A percentile compares a stretch with the other conserved stretches of the same genome.
phyloP scores from a whole-genome alignment of 2,329 filamentous ascomycete species.

The Colletotrichum spinosum region DNA sequence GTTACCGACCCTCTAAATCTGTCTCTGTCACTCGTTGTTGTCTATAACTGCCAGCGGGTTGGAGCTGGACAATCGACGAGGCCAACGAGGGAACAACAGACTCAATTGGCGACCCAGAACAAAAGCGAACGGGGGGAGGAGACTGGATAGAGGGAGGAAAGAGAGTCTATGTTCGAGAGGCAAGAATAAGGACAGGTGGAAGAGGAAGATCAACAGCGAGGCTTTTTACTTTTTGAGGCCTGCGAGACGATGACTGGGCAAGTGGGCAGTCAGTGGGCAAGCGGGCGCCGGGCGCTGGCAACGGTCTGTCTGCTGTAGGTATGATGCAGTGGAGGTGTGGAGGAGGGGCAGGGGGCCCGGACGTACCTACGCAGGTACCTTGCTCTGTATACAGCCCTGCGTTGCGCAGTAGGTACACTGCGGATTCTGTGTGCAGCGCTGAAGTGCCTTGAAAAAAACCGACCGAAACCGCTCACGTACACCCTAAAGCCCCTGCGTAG shows the following conservation, averaged over 20 bases:
- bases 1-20: not conserved
- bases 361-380: no score
- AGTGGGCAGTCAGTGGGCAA: slow-evolving; percentile 17
- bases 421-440: not conserved
- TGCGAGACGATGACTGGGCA: slow-evolving; percentile 31
- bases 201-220: slow-evolving; percentile 11
- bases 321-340: slow-evolving; percentile 39
- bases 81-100: slow-evolving; percentile 22
- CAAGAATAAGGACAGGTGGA: slow-evolving; percentile 1
- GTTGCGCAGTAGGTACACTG: not conserved
- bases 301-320: slow-evolving; percentile 18
- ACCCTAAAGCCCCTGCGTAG: slow-evolving; percentile 8
- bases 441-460: slow-evolving; percentile 10
- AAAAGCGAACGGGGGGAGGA: slow-evolving; percentile 20
- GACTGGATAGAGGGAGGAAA: slow-evolving; percentile 10
- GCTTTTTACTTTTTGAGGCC: slow-evolving; percentile 39
- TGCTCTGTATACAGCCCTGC: no score
- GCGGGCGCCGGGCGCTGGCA: slow-evolving; percentile 20
- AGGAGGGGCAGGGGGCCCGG: slow-evolving; percentile 37
- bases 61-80: slow-evolving; percentile 22
- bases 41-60: slow-evolving; percentile 7
- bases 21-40: not conserved
- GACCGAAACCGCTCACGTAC: slow-evolving; percentile 29
- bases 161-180: slow-evolving; percentile 18
- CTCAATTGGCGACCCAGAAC: slow-evolving; percentile 26